Conservation (phyloP, 495 filamentous ascomycete genomes). For the Aspergillus campestris region DNA sequence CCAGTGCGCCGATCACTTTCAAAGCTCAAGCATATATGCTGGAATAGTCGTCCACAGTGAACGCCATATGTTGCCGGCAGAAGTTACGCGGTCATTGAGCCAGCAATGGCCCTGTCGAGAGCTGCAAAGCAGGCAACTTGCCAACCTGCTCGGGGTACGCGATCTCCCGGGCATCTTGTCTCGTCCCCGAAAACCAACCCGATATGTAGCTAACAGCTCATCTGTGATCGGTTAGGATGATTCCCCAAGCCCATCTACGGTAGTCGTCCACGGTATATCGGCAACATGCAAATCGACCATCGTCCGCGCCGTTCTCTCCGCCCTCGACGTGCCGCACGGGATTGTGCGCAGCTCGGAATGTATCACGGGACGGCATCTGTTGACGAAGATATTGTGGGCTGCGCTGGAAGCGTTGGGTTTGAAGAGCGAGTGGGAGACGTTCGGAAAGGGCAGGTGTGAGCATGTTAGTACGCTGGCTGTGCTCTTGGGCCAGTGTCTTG, state of each 20-base stretch:
- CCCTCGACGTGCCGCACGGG: conserved; percentile 49
- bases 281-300: conserved; percentile 86
- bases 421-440: conserved; percentile 30
- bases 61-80: conserved; percentile 23
- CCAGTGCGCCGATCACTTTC: neutral
- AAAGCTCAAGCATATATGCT: conserved; percentile 5
- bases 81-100: conserved; percentile 35
- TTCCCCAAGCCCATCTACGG: conserved; percentile 41
- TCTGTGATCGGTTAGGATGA: conserved; percentile 20
- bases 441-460: conserved; percentile 58
- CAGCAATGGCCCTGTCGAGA: conserved; percentile 56
- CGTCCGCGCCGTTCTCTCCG: conserved; percentile 51
- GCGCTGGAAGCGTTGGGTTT: conserved; percentile 29
- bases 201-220: conserved; percentile 8
- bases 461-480: conserved; percentile 65
- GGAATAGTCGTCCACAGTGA: too few species aligned
- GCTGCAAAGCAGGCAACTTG: conserved; percentile 52
- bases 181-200: neutral
- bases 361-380: conserved; percentile 80
- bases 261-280: conserved; percentile 79
- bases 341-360: conserved; percentile 77
- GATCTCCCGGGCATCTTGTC: neutral
- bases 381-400: conserved; percentile 49
- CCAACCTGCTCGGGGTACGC: conserved; percentile 52
- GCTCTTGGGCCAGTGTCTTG: conserved; percentile 50